phyloP scores from a whole-genome alignment of 108 stramenopile genomes.

The Cylindrotheca closterium region DNA sequence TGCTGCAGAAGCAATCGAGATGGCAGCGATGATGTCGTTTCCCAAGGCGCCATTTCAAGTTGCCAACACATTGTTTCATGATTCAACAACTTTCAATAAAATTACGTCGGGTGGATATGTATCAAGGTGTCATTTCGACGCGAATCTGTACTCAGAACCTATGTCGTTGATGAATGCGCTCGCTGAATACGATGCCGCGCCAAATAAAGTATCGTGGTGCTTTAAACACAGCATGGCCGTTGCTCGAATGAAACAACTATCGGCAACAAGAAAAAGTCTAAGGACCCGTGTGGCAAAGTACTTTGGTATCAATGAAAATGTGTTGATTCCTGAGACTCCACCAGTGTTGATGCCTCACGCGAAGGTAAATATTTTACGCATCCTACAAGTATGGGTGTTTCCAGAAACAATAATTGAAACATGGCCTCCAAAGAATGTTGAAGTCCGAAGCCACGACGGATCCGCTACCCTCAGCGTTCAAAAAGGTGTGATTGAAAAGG shows the following conservation, averaged over 20 bases:
- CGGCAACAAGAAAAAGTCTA: slow-evolving; percentile 49
- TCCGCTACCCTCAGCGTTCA: background rate
- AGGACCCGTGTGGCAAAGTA: slow-evolving; percentile 60
- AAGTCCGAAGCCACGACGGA: slow-evolving; percentile 11
- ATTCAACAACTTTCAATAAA: slow-evolving; percentile 50
- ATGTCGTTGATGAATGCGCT: slow-evolving; percentile 69
- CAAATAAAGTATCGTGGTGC: slow-evolving; percentile 39
- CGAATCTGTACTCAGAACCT: slow-evolving; percentile 80
- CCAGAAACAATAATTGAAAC: slow-evolving; percentile 61
- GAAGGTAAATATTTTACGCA: slow-evolving; percentile 59
- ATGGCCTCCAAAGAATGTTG: slow-evolving; percentile 10
- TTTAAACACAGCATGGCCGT: slow-evolving; percentile 38
- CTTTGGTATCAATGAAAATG: slow-evolving; percentile 32
- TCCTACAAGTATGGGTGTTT: slow-evolving; percentile 78
- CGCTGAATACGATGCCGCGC: slow-evolving; percentile 42
- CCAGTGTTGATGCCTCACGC: slow-evolving; percentile 52
- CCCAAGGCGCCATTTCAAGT: slow-evolving; percentile 77
- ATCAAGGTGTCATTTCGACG: slow-evolving; percentile 66
- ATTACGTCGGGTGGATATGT: slow-evolving; percentile 48
- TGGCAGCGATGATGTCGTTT: slow-evolving; percentile 76
- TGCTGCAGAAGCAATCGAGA: slow-evolving; percentile 73
- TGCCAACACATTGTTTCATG: slow-evolving; percentile 64
- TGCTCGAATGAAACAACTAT: slow-evolving; percentile 47
- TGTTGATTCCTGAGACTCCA: slow-evolving; percentile 47
- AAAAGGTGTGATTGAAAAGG: background rate